Evolutionary conservation across 768 basidiomycete genomes (phyloP).

Genomic region (Termitomyces sp.): DNA sequence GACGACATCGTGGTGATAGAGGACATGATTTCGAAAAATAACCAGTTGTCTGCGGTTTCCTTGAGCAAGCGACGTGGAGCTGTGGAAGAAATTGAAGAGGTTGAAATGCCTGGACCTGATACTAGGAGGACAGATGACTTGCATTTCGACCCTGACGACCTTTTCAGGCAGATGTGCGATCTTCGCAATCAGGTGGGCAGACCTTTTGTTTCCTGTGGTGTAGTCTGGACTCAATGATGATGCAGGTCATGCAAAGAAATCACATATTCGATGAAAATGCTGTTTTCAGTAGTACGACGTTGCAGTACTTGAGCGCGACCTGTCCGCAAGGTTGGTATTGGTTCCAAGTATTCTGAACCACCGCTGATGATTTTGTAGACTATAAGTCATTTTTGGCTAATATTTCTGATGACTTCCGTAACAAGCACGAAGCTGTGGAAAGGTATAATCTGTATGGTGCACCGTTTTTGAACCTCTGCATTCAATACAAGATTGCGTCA

Average conservation of each 20-base stretch:
- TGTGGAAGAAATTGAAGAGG: not conserved
- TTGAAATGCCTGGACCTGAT: not conserved
- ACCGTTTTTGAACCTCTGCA: conserved; percentile 33
- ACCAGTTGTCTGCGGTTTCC: not conserved
- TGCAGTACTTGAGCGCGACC: conserved; percentile 30
- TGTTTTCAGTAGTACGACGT: conserved; percentile 27
- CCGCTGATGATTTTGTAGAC: conserved; percentile 18
- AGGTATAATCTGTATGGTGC: conserved; percentile 28
- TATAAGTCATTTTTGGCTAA: conserved; percentile 27
- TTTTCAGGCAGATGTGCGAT: conserved; percentile 20
- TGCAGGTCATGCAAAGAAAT: conserved; percentile 23
- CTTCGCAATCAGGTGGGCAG: conserved; percentile 20
- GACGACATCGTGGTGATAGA: conserved; percentile 19
- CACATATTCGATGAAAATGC: conserved; percentile 21
- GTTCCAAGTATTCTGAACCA: not conserved
- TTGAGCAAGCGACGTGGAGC: not conserved
- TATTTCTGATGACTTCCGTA: conserved; percentile 35
- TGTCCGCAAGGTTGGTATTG: conserved; percentile 33
- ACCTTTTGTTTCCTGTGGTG: not conserved
- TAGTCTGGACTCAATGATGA: not conserved
- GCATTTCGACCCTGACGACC: conserved; percentile 13
- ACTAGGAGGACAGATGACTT: not conserved
- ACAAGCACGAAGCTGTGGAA: conserved; percentile 35
- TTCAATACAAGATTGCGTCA: conserved; percentile 19
- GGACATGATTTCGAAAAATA: not conserved